phyloP scores from a whole-genome alignment of 768 basidiomycete species.

The Lepiota brunneoincarnata region DNA sequence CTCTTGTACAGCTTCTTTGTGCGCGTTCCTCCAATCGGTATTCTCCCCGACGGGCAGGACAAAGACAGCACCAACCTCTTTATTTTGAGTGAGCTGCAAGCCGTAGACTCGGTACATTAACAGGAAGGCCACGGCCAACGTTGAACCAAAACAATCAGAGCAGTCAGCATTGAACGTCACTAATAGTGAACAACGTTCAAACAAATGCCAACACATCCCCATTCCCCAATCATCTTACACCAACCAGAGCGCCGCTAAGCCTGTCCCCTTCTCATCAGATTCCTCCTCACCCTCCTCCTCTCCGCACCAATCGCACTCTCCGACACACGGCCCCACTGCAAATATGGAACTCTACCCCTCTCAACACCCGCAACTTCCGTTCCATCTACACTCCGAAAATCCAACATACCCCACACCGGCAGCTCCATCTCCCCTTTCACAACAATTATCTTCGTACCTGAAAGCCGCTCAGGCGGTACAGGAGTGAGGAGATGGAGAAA shows the following conservation, averaged over 20 bases:
- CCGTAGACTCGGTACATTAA: too few species aligned
- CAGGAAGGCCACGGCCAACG: too few species aligned
- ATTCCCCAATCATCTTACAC: neutral
- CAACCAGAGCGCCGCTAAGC: constrained; percentile 33
- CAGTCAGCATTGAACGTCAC: too few species aligned
- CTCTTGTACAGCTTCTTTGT: too few species aligned
- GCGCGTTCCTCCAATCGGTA: too few species aligned
- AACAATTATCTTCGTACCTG: constrained; percentile 28
- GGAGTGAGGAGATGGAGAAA: constrained; percentile 81
- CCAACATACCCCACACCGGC: constrained; percentile 85
- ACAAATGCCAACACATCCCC: too few species aligned
- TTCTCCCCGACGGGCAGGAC: too few species aligned
- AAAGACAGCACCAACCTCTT: too few species aligned
- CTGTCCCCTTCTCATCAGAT: constrained; percentile 83
- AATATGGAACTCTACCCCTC: constrained; percentile 62
- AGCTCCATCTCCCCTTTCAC: constrained; percentile 90
- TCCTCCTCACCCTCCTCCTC: constrained; percentile 71
- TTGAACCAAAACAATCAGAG: too few species aligned
- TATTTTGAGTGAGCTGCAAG: too few species aligned
- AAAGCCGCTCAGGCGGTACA: constrained; percentile 48
- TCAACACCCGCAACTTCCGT: constrained; percentile 46
- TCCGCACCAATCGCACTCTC: constrained; percentile 64
- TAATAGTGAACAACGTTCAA: too few species aligned
- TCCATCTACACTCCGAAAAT: constrained; percentile 41
- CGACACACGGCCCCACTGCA: constrained; percentile 72